A percentile compares a stretch with the other conserved stretches of the same genome.
phyloP scores from a whole-genome alignment of 1,284 basidiomycete genomes.

The Tilletia indica region DNA sequence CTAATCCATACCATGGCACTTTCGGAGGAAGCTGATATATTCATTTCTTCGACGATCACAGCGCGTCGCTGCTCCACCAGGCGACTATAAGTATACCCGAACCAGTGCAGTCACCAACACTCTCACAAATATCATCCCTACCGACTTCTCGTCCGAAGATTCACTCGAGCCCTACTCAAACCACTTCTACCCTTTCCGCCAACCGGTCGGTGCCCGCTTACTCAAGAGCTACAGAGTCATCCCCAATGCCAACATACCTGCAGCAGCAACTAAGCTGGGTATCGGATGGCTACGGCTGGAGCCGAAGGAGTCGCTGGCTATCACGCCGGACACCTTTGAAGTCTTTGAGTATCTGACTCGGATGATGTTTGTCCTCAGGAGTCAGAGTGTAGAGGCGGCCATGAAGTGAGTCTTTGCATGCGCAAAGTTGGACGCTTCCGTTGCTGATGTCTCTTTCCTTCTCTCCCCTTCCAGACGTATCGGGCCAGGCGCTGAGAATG shows the following conservation, averaged over 20 bases:
- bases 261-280: slow-evolving; percentile 34
- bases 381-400: slow-evolving; percentile 35
- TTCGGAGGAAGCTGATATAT: not conserved
- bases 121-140: not conserved
- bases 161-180: not conserved
- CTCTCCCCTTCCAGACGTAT: slow-evolving; percentile 15
- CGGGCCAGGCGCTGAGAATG: slow-evolving; percentile 46
- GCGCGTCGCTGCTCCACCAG: not conserved
- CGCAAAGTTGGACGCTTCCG: not conserved
- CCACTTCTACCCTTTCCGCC: slow-evolving; percentile 9
- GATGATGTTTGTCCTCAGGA: slow-evolving; percentile 46
- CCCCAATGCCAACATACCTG: slow-evolving; percentile 40
- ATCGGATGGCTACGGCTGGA: slow-evolving; percentile 42
- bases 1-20: slow-evolving; percentile 18
- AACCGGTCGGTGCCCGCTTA: slow-evolving; percentile 38
- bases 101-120: not conserved
- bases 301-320: slow-evolving; percentile 33
- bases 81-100: not conserved
- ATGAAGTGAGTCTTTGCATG: slow-evolving; percentile 32
- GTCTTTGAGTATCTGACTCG: slow-evolving; percentile 56
- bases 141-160: not conserved
- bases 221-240: slow-evolving; percentile 30
- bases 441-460: too few species aligned
- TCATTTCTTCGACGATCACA: not conserved
- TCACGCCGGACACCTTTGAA: slow-evolving; percentile 22